These are phyloP conservation scores for Cyclostephanos invisitatus DNA, from an alignment of 108 stramenopile genomes.

Conservation along the genomic window DNA sequence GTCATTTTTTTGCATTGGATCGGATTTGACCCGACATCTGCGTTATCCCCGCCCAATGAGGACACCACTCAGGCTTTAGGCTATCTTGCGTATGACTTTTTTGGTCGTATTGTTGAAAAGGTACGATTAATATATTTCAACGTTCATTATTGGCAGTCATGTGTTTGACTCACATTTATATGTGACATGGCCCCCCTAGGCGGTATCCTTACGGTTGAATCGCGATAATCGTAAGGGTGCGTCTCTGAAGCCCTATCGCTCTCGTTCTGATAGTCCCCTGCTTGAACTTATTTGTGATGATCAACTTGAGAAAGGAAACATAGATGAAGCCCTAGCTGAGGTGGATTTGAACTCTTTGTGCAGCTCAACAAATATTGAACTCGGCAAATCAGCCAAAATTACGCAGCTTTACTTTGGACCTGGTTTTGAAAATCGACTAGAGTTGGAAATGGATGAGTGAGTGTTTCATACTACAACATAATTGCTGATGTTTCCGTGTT, in stretches of 20 bases:
- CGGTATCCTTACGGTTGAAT: conserved; percentile 28
- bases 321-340: conserved; percentile 58
- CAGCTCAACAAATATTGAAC: conserved; percentile 38
- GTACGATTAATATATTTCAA: conserved; percentile 24
- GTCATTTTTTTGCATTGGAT: conserved; percentile 85
- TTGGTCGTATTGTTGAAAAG: conserved; percentile 84
- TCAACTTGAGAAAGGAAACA: conserved; percentile 55
- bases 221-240: conserved; percentile 1
- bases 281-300: conserved; percentile 62
- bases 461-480: conserved; percentile 22
- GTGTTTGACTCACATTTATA: conserved; percentile 29
- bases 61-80: conserved; percentile 76
- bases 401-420: conserved; percentile 86
- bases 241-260: conserved; percentile 5
- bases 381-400: conserved; percentile 32
- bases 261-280: conserved; percentile 19
- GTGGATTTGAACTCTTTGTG: conserved; percentile 59
- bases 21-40: conserved; percentile 65
- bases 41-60: conserved; percentile 69
- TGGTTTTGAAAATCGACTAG: conserved; percentile 81
- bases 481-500: conserved; percentile 2
- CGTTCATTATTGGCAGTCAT: conserved; percentile 4
- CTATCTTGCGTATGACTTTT: conserved; percentile 78
- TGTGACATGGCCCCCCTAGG: conserved; percentile 19
- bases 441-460: conserved; percentile 82